These are phyloP conservation scores for Colletotrichum musicola DNA, from an alignment of 2,329 filamentous ascomycete genomes.

Conservation along the genomic window DNA sequence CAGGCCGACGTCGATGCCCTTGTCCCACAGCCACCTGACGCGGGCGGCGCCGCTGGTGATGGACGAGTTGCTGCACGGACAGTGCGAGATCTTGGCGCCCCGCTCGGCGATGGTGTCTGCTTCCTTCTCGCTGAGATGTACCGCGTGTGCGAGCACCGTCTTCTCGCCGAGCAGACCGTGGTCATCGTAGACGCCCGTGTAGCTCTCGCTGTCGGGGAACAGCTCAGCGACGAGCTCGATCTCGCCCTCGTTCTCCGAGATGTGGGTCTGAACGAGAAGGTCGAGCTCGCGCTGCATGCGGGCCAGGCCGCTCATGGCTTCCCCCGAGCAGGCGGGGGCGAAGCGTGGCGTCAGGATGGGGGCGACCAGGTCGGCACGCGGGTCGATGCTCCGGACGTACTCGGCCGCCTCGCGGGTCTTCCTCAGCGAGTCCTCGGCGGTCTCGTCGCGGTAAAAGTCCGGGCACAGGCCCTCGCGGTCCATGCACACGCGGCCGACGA, in stretches of 20 bases:
- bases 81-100: conserved; percentile 81
- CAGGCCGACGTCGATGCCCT: conserved; percentile 83
- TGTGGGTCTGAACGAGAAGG: conserved; percentile 87
- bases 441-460: conserved; percentile 82
- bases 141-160: conserved; percentile 87
- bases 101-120: conserved; percentile 71
- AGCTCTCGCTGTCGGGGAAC: conserved; percentile 75
- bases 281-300: conserved; percentile 71
- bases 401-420: conserved; percentile 71
- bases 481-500: conserved; percentile 97
- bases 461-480: conserved; percentile 76
- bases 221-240: conserved; percentile 76
- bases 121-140: conserved; percentile 80
- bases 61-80: conserved; percentile 87
- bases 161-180: conserved; percentile 75
- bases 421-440: conserved; percentile 66
- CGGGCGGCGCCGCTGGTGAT: conserved; percentile 83
- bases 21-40: conserved; percentile 79
- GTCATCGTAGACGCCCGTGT: conserved; percentile 84
- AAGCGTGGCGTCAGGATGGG: conserved; percentile 85
- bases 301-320: conserved; percentile 74
- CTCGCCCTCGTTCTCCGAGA: conserved; percentile 86
- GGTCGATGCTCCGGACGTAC: conserved; percentile 78
- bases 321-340: conserved; percentile 71
- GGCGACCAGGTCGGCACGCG: conserved; percentile 71